Conservation (phyloP, 345 rosid species). For the Ailanthus altissimus region DNA sequence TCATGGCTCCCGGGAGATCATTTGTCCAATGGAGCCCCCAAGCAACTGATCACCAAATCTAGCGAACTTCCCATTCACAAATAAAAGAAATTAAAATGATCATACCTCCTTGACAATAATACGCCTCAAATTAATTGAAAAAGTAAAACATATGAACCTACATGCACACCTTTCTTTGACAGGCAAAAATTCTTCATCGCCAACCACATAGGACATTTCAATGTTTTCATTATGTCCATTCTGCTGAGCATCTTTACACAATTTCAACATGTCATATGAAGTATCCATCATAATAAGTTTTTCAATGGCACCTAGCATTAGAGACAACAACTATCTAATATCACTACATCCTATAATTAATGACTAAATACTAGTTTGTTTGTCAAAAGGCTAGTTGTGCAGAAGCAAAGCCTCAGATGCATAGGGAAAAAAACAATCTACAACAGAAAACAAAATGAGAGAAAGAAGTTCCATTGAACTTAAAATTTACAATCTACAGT, state of each 20-base stretch:
- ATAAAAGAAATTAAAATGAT: conserved; percentile 26
- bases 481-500: not conserved
- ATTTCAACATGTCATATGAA: conserved; percentile 79
- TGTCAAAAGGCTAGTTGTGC: not conserved
- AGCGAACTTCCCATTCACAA: conserved; percentile 63
- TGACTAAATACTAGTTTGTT: not conserved
- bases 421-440: not conserved
- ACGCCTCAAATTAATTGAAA: not conserved
- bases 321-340: not conserved
- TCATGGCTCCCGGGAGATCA: conserved; percentile 99
- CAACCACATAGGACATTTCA: conserved; percentile 70
- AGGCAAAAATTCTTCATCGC: conserved; percentile 93
- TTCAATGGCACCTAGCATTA: conserved; percentile 69
- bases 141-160: not conserved
- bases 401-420: not conserved
- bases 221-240: conserved; percentile 39
- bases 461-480: not conserved
- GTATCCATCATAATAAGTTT: conserved; percentile 93
- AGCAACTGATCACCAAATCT: conserved; percentile 83
- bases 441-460: not conserved
- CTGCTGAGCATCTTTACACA: conserved; percentile 54
- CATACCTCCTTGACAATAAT: not conserved
- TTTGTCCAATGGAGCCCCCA: conserved; percentile 99
- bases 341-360: not conserved
- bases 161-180: conserved; percentile 67